Evolutionary conservation across 2,329 filamentous ascomycete species (phyloP).

Genomic region (Rhynchosporium agropyri): DNA sequence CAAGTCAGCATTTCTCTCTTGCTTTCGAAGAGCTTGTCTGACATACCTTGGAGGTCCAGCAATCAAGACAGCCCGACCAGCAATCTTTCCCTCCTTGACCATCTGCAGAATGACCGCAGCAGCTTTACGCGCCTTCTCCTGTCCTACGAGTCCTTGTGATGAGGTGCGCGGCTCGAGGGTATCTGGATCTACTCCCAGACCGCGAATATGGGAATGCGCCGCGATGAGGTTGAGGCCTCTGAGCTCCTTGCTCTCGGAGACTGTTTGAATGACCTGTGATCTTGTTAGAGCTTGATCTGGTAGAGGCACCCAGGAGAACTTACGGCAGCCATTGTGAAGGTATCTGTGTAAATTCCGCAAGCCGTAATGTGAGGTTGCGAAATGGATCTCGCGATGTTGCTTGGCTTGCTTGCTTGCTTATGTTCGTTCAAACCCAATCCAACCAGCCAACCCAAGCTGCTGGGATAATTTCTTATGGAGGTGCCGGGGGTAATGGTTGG

Average conservation of each 20-base stretch:
- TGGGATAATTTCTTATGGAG: neutral
- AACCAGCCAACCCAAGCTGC: neutral
- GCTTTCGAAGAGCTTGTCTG: neutral
- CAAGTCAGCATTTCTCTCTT: slow-evolving; percentile 17
- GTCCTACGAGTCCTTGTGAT: slow-evolving; percentile 92
- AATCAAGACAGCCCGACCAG: slow-evolving; percentile 90
- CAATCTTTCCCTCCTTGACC: slow-evolving; percentile 99
- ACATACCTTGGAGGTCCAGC: slow-evolving; percentile 82
- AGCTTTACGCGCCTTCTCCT: slow-evolving; percentile 94
- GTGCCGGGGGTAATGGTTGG: no score
- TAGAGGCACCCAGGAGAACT: slow-evolving; percentile 13
- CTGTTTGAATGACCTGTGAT: slow-evolving; percentile 68
- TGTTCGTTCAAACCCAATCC: neutral
- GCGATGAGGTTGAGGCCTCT: slow-evolving; percentile 96
- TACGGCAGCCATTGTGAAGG: slow-evolving; percentile 39
- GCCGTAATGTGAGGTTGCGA: slow-evolving; percentile 18
- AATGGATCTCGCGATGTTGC: slow-evolving; percentile 2
- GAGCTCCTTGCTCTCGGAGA: slow-evolving; percentile 94
- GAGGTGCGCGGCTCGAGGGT: slow-evolving; percentile 82
- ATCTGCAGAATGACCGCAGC: slow-evolving; percentile 96
- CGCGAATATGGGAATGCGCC: slow-evolving; percentile 96
- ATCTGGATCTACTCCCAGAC: slow-evolving; percentile 88
- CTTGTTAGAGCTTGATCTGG: slow-evolving; percentile 17
- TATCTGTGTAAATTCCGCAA: neutral
- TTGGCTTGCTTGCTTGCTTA: neutral